A percentile compares a stretch with the other conserved stretches of the same genome.
Evolutionary conservation across 768 basidiomycete species (phyloP).

Genomic region (Auricularia heimuer): DNA sequence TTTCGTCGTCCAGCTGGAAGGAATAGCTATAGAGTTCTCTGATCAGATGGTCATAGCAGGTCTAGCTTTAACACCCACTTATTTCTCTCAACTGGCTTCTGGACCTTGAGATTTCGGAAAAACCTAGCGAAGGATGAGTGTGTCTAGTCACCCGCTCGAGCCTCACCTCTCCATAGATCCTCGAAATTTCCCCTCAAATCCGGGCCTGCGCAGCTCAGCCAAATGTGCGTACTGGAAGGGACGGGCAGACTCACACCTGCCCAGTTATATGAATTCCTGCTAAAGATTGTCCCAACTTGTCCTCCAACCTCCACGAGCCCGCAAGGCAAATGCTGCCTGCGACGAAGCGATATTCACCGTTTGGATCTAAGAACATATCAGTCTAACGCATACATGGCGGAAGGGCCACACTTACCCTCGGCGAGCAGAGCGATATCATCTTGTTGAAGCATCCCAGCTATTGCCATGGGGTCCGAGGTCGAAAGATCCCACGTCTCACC

Average conservation of each 20-base stretch:
- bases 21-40: constrained; percentile 4
- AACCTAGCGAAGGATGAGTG: constrained; percentile 58
- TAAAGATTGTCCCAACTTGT: constrained; percentile 64
- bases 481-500: constrained; percentile 42
- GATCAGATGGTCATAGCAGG: constrained; percentile 4
- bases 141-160: constrained; percentile 36
- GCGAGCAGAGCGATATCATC: constrained; percentile 24
- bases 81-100: constrained; percentile 62
- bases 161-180: not conserved
- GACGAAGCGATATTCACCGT: constrained; percentile 67
- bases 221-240: constrained; percentile 39
- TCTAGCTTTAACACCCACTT: constrained; percentile 44
- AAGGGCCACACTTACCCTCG: constrained; percentile 12
- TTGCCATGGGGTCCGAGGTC: constrained; percentile 45
- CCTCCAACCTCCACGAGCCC: constrained; percentile 65
- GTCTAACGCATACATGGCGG: not conserved
- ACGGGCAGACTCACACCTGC: constrained; percentile 39
- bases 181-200: not conserved
- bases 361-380: constrained; percentile 32
- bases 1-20: constrained; percentile 5
- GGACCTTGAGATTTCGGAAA: constrained; percentile 54
- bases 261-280: constrained; percentile 66
- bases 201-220: not conserved
- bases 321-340: constrained; percentile 59
- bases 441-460: constrained; percentile 48